Evolutionary conservation across 106 monocot species (phyloP), one percentile per base, ranked within the genome.

Genomic region (Amphibolis antarctica): DNA sequence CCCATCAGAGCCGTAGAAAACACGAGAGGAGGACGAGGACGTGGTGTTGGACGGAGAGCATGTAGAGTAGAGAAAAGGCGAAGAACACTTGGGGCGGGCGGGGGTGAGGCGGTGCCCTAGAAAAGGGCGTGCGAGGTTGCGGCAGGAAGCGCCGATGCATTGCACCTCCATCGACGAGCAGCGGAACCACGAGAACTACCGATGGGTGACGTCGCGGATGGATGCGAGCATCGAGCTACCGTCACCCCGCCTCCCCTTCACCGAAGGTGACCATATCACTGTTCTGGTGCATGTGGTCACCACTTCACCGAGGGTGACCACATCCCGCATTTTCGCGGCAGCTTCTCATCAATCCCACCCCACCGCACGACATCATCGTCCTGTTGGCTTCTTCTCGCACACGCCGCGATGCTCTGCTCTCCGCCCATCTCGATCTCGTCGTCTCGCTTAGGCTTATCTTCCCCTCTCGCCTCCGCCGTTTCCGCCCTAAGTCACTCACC

Each of bases 91-190:
- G 17, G 14, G 12, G 28, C 14, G 51, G 44, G 22, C 25, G 68
- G 13, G 53, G 24, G 31, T 42, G 52, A 60, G 70, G 67, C 60
- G 10, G 58, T 12, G 28, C 30, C 60, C 68, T 66, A 54, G 63
- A 58, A 70, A 31, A 11, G 43, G 30, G 47, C 58, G 58, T 15
- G 61, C 30, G 25, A 56, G 64, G 42, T 28, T 19, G 72, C 24
- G 9, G 3, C 13, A 30, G 76, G 59, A 65, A 19, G 68, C 78
- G 67, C 53, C 67, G 71, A 76, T 30, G 75, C 75, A 72, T n/a
- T 44, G 73, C 0, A 65, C 31, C 55, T 72, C 61, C 81, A 82
- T 59, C 70, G 26, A 74, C 21, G 48, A 29, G 28, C 6, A 5
- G 59, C 19, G 46, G 3, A 1, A 49, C 13, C 18, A 49, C 13